These are phyloP conservation scores for Exophiala mesophila DNA, from an alignment of 2,329 filamentous ascomycete genomes.

Conservation along the genomic window DNA sequence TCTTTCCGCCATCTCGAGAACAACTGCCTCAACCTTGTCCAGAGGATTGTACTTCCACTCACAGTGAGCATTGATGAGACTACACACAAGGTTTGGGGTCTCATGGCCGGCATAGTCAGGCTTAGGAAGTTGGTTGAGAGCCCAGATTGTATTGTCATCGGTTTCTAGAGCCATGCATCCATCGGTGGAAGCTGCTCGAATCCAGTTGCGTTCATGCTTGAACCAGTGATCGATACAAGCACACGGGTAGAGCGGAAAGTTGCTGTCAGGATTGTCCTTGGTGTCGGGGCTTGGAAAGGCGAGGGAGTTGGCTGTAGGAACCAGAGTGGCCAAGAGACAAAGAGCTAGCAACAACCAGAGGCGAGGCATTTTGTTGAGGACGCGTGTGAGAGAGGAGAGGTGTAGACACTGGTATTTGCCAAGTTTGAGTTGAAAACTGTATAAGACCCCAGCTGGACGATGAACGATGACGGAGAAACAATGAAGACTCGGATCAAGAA, in stretches of 20 bases:
- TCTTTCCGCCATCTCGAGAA: background rate
- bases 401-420: too few species aligned
- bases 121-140: slow-evolving; percentile 12
- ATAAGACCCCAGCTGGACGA: too few species aligned
- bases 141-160: slow-evolving; percentile 5
- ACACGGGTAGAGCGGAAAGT: slow-evolving; percentile 4
- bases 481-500: too few species aligned
- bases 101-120: slow-evolving; percentile 5
- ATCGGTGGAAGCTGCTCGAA: slow-evolving; percentile 9
- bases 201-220: slow-evolving; percentile 9
- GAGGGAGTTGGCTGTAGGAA: background rate
- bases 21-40: background rate
- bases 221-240: slow-evolving; percentile 14
- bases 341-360: background rate
- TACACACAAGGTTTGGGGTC: slow-evolving; percentile 12
- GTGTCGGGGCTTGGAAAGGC: background rate
- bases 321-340: background rate
- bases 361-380: background rate
- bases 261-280: background rate
- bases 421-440: too few species aligned
- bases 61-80: slow-evolving; percentile 3
- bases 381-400: too few species aligned
- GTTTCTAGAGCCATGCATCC: slow-evolving; percentile 14
- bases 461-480: too few species aligned
- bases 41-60: slow-evolving; percentile 15